Base-by-base conservation (phyloP, 805 yeast genomes). In the Starmera pachycereana region DNA sequence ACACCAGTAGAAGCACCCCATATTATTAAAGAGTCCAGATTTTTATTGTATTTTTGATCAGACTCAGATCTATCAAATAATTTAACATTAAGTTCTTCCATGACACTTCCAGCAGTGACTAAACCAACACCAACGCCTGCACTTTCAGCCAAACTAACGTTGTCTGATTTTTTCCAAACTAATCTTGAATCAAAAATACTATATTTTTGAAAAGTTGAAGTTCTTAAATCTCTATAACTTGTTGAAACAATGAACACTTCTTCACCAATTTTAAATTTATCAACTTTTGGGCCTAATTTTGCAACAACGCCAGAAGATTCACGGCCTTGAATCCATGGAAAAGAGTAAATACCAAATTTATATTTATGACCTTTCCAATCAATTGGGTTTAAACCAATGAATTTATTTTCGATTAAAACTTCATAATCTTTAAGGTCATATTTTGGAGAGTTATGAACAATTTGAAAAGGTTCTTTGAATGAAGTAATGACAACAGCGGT, bases 1-100 rank as follows among this genome's bases (percentile, higher is more conserved):
- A 69, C 72, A 30, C 68, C 68, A 18, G 72, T 65, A 6, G 70
- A 61, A 4, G 71, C 74, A 31, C 74, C 74, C 74, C 74, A 69
- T n/a, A 69, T 56, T 6, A 66, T 40, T 11, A 65, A 39, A 29
- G 57, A 48, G 9, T 22, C 27, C 5, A 22, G 9, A 12, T 45
- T 44, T 36, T 43, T 32, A n/a, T 39, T 47, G 28, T 37, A 37
- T 5, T 38, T 35, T 37, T 38, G 11, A 19, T 40, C 33, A 18
- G 11, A 35, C 2, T 37, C 34, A 11, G 40, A 39, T 29, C 42
- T 32, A 19, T 44, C 47, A 18, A 51, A 49, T 19, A 53, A 33
- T 11, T 51, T 47, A 16, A 46, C 41, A 1, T 47, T 38, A 16
- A 54, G 35, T 35, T 56, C 59, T n/a, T 59, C 57, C 30, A 59